Evolutionary conservation across 192 early-diverging fungal genomes (phyloP).

Genomic region (Anaeromyces robustus): DNA sequence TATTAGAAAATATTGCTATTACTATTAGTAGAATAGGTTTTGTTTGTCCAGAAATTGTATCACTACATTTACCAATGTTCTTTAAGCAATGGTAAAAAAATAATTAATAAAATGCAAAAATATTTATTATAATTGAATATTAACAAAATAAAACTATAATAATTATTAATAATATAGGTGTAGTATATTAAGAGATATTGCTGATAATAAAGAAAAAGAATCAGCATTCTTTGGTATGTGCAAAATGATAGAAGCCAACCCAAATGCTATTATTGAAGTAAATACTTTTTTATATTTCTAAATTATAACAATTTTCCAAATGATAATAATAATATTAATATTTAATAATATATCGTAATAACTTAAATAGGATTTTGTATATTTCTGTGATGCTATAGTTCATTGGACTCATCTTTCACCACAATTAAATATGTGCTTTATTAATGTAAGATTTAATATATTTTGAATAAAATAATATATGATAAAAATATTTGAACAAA

Average conservation of each 20-base stretch:
- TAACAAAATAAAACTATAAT: not conserved
- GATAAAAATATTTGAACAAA: no score
- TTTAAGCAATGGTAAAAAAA: constrained; percentile 58
- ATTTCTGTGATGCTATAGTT: constrained; percentile 66
- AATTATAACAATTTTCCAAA: no score
- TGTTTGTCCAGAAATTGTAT: constrained; percentile 66
- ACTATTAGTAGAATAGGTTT: constrained; percentile 86
- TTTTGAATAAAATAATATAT: no score
- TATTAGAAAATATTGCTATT: constrained; percentile 93
- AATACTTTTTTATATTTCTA: no score
- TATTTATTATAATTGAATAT: no score
- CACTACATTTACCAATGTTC: constrained; percentile 72
- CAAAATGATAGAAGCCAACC: constrained; percentile 80
- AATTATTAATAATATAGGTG: constrained; percentile 11
- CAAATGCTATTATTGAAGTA: constrained; percentile 31
- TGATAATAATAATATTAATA: no score
- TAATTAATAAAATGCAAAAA: no score
- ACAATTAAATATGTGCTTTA: constrained; percentile 12
- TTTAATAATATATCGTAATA: no score
- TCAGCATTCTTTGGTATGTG: constrained; percentile 89
- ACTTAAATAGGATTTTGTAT: constrained; percentile 39
- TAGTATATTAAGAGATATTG: constrained; percentile 57
- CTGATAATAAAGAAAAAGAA: constrained; percentile 93
- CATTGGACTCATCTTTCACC: constrained; percentile 10
- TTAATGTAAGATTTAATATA: constrained; percentile 6